Evolutionary conservation across 2,329 filamentous ascomycete species (phyloP).

Genomic region (Calonectria hawksworthii): DNA sequence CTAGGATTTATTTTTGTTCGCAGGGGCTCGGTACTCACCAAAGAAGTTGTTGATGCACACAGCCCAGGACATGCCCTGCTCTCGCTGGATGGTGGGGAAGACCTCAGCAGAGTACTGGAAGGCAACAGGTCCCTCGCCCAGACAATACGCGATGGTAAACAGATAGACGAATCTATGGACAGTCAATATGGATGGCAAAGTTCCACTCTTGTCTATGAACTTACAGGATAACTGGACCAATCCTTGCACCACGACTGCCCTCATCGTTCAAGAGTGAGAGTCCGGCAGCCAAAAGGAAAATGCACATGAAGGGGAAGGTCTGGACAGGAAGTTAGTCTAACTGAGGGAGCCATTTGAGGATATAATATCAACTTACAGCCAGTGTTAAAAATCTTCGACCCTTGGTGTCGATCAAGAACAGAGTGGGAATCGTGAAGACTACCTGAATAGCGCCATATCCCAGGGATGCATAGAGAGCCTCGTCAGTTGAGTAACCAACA

Average conservation of each 20-base stretch:
- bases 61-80: constrained; percentile 56
- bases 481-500: constrained; percentile 42
- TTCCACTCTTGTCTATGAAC: neutral
- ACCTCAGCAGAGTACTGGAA: constrained; percentile 57
- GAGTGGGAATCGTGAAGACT: constrained; percentile 47
- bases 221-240: constrained; percentile 48
- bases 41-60: constrained; percentile 53
- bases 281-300: constrained; percentile 50
- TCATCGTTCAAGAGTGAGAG: constrained; percentile 47
- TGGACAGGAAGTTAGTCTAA: neutral
- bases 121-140: constrained; percentile 54
- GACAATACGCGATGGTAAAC: constrained; percentile 53
- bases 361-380: constrained; percentile 29
- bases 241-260: constrained; percentile 35
- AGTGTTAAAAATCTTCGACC: constrained; percentile 41
- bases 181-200: neutral
- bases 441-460: constrained; percentile 51
- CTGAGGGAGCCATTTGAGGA: fast-evolving
- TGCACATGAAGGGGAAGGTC: constrained; percentile 53
- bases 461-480: constrained; percentile 49
- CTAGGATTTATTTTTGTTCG: neutral
- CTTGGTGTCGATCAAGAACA: constrained; percentile 46
- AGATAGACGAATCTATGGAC: constrained; percentile 52
- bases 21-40: constrained; percentile 20
- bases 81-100: constrained; percentile 54